A percentile compares a stretch with the other conserved stretches of the same genome.
phyloP scores from a whole-genome alignment of 352 stramenopile species.

The Nothophytophthora sp. region DNA sequence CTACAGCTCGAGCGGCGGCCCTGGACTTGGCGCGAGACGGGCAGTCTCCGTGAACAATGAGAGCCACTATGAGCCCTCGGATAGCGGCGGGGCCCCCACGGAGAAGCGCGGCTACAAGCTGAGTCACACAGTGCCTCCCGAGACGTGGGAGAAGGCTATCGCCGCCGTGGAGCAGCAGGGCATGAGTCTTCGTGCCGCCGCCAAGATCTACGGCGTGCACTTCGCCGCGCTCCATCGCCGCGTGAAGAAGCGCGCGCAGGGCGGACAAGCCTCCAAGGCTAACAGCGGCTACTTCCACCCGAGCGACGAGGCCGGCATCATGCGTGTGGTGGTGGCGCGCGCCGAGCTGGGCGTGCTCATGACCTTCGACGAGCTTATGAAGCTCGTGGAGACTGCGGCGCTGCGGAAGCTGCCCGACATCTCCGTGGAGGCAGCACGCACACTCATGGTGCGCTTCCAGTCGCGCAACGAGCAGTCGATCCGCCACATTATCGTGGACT shows the following conservation, averaged over 20 bases:
- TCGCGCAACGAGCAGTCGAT: constrained; percentile 42
- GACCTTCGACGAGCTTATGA: constrained; percentile 56
- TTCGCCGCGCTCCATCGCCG: constrained; percentile 47
- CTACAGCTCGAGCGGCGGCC: constrained; percentile 4
- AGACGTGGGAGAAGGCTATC: constrained; percentile 53
- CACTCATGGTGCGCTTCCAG: constrained; percentile 42
- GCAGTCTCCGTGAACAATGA: not conserved
- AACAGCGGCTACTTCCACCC: constrained; percentile 35
- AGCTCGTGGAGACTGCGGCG: constrained; percentile 44
- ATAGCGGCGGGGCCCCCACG: not conserved
- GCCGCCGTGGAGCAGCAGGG: constrained; percentile 45
- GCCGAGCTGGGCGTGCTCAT: constrained; percentile 55
- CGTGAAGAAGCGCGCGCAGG: constrained; percentile 42
- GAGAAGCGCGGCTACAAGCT: constrained; percentile 42
- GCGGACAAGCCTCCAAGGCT: constrained; percentile 1
- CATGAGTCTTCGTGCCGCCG: constrained; percentile 43
- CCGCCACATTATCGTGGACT: constrained; percentile 40
- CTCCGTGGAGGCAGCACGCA: constrained; percentile 41
- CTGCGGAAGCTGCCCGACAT: constrained; percentile 53
- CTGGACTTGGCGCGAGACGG: too few relatives aligned
- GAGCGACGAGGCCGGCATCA: constrained; percentile 47
- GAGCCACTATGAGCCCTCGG: not conserved
- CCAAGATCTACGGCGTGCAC: constrained; percentile 43
- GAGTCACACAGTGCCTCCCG: constrained; percentile 42
- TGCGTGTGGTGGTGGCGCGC: constrained; percentile 43